These are phyloP conservation scores for Trypanosoma cruzi DNA, from an alignment of 208 protist genomes.

Conservation along the genomic window DNA sequence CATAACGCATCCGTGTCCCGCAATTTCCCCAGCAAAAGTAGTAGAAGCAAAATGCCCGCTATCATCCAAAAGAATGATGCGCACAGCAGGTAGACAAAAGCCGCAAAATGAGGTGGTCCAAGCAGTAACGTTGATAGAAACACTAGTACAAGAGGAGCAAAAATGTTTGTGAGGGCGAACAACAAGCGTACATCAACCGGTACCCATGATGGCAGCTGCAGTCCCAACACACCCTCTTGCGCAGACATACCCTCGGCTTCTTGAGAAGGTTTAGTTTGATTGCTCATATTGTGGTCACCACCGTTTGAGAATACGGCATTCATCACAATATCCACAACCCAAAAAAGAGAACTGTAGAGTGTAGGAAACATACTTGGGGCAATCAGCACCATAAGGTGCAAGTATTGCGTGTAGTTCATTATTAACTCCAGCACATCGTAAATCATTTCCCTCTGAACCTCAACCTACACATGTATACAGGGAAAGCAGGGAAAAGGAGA, in stretches of 20 bases:
- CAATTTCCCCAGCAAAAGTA: not conserved
- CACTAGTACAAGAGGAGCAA: conserved; percentile 20
- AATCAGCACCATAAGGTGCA: conserved; percentile 28
- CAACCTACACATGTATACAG: not conserved
- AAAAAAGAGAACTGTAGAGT: conserved; percentile 26
- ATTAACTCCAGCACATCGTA: conserved; percentile 37
- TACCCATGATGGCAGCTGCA: conserved; percentile 13
- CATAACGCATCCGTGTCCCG: not conserved
- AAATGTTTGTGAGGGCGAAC: conserved; percentile 29
- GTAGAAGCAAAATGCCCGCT: conserved; percentile 5
- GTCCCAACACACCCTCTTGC: not conserved
- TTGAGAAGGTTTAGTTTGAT: not conserved
- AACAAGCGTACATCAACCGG: conserved; percentile 24
- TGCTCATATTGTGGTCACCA: not conserved
- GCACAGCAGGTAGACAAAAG: conserved; percentile 19
- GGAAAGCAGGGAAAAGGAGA: not conserved
- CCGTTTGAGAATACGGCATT: conserved; percentile 2
- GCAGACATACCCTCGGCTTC: not conserved
- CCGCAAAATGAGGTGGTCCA: conserved; percentile 12
- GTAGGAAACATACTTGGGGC: conserved; percentile 30
- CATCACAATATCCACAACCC: conserved; percentile 20
- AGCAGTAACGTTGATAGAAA: conserved; percentile 14
- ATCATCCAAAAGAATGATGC: conserved; percentile 19
- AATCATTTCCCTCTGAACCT: conserved; percentile 16
- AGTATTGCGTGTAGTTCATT: conserved; percentile 33